A percentile compares a stretch with the other conserved stretches of the same genome.
phyloP scores from a whole-genome alignment of 2,329 filamentous ascomycete genomes.

The Chaetomium strumarium region DNA sequence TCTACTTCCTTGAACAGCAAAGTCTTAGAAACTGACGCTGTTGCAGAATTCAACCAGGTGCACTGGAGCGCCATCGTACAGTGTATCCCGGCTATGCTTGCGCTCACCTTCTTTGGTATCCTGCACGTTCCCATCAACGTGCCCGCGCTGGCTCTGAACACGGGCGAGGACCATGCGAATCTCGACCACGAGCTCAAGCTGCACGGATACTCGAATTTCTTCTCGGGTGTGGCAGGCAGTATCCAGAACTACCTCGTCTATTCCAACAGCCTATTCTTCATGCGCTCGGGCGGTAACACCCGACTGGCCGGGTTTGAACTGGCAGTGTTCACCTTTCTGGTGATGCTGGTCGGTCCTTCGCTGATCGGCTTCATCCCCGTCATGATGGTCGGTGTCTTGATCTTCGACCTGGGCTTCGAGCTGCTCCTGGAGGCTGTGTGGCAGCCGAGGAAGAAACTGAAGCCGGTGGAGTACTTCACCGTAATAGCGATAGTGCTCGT shows the following conservation, averaged over 20 bases:
- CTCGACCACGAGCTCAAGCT: conserved; percentile 87
- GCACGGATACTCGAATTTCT: conserved; percentile 85
- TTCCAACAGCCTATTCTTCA: conserved; percentile 95
- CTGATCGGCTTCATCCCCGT: conserved; percentile 93
- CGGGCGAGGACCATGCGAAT: conserved; percentile 86
- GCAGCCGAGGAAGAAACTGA: conserved; percentile 81
- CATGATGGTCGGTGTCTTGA: conserved; percentile 92
- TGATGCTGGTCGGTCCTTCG: conserved; percentile 79
- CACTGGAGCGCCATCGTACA: conserved; percentile 78
- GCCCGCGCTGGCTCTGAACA: conserved; percentile 82
- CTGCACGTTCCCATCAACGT: conserved; percentile 98
- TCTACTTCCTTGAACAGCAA: neutral
- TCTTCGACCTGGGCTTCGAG: conserved; percentile 92
- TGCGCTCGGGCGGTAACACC: conserved; percentile 82
- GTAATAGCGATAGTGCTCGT: conserved; percentile 85
- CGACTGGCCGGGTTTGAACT: conserved; percentile 82
- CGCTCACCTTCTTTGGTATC: conserved; percentile 93
- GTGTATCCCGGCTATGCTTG: conserved; percentile 90
- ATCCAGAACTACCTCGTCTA: conserved; percentile 98
- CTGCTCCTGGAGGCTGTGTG: conserved; percentile 83
- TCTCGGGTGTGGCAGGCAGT: conserved; percentile 81
- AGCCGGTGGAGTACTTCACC: conserved; percentile 81
- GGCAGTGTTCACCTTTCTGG: conserved; percentile 69
- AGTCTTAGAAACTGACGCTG: conserved; percentile 16
- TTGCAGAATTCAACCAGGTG: conserved; percentile 68